Evolutionary conservation across 176 grass and related monocot genomes (phyloP).

Genomic region (Eragrostis curvula): DNA sequence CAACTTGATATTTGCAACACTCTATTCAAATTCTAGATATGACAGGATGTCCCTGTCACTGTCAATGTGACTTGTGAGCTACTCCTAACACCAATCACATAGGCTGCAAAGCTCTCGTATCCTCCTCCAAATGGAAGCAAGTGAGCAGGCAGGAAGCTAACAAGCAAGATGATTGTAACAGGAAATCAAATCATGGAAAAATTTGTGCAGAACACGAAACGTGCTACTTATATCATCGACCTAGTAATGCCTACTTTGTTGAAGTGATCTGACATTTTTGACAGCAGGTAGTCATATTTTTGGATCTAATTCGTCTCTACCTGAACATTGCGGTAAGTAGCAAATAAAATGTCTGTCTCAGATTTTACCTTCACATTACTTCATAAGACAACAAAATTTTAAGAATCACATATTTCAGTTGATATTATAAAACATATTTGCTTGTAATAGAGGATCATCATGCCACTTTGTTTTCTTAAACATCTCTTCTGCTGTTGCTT

Average conservation of each 20-base stretch:
- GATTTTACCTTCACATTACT: too few species aligned
- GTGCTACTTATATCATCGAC: too few species aligned
- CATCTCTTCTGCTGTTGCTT: background rate
- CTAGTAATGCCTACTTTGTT: background rate
- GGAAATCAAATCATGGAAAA: background rate
- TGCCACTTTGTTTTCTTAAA: background rate
- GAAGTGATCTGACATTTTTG: background rate
- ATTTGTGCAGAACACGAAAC: too few species aligned
- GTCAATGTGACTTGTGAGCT: constrained; percentile 29
- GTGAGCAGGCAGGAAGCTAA: background rate
- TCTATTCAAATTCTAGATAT: background rate
- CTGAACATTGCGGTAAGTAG: background rate
- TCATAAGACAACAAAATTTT: too few species aligned
- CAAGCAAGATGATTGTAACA: background rate
- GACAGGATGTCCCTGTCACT: background rate
- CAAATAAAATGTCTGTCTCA: background rate
- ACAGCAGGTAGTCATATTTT: background rate
- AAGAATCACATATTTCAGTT: too few species aligned
- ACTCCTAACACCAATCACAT: constrained; percentile 21
- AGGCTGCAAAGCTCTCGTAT: background rate
- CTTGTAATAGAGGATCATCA: too few species aligned
- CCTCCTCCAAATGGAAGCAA: background rate
- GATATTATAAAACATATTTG: too few species aligned
- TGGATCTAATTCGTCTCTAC: too few species aligned
- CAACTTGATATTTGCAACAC: constrained; percentile 24